Evolutionary conservation across 805 yeast species (phyloP), one percentile per base, ranked within the genome.

Genomic region (Metschnikowia santaceciliae): DNA sequence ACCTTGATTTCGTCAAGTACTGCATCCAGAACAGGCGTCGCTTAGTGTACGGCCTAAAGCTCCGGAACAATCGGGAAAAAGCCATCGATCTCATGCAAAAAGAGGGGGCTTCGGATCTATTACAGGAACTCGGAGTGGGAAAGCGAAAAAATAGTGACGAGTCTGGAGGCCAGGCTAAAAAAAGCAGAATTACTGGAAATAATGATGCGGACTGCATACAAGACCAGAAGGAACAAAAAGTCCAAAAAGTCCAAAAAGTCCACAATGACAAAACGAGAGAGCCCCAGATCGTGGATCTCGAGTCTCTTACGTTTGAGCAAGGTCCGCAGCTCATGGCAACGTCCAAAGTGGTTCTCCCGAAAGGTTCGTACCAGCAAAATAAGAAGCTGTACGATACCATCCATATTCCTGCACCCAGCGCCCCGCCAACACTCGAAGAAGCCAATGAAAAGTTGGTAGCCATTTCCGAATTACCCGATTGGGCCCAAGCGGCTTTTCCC

Each of bases 401-500:
- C 35, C 90, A 84, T 54, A 81, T 94, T n/a, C 99, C 99, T 0
- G 84, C 97, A 0, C 96, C 97, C 0, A 65, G 69, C 14, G 55
- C 67, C 1, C 67, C 72, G 1, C 63, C 67, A 1, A 74, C 77
- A 23, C 76, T 82, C 3, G 68, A 66, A 1, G 63, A 60, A 4
- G 17, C 50, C 5, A 63, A 62, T 68, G 73, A 80, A 46, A 60
- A 69, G 15, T 65, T 87, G 10, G 82, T 89, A 3, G 69, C 80
- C 2, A 81, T 89, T 1, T 47, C 79, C 2, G 78, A 75, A 2
- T 65, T 94, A 23, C 98, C 99, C 0, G 77, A 70, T 20, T 94
- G 97, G 97, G 86, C 92, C 0, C 86, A 78, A 53, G 64, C 71
- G 0, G 94, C 87, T 0, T 95, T 94, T 60, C 88, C 90, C 0